Evolutionary conservation across 768 basidiomycete genomes (phyloP).

Genomic region (Pisolithus tinctorius): DNA sequence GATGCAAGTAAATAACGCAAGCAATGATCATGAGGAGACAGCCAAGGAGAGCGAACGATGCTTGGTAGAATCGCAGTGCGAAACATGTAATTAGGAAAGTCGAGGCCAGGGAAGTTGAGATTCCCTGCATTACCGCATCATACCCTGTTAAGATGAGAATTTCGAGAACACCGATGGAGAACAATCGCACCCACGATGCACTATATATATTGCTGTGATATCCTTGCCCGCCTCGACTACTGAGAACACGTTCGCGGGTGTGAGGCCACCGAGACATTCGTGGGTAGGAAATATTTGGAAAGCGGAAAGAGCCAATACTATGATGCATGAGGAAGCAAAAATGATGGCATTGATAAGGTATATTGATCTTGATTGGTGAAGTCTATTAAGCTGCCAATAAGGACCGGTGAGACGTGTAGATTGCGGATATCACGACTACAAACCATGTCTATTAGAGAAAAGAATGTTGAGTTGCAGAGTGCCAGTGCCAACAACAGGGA

Average conservation of each 20-base stretch:
- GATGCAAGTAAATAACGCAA: slow-evolving; percentile 7
- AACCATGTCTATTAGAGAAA: slow-evolving; percentile 20
- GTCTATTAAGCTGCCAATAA: slow-evolving; percentile 16
- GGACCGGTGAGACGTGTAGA: not conserved
- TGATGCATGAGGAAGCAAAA: slow-evolving; percentile 17
- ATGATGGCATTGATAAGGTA: slow-evolving; percentile 18
- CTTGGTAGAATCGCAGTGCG: slow-evolving; percentile 4
- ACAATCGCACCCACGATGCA: slow-evolving; percentile 16
- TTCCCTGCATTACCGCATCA: slow-evolving; percentile 22
- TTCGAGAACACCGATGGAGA: not conserved
- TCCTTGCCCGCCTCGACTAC: slow-evolving; percentile 14
- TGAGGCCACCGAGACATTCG: slow-evolving; percentile 3
- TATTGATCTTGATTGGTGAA: slow-evolving; percentile 10
- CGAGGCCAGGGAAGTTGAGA: slow-evolving; percentile 15
- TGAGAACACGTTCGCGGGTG: slow-evolving; percentile 5
- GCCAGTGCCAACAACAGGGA: slow-evolving; percentile 11
- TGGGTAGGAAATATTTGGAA: slow-evolving; percentile 6
- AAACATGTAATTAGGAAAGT: slow-evolving; percentile 14
- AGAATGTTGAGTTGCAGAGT: slow-evolving; percentile 16
- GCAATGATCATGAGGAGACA: slow-evolving; percentile 16
- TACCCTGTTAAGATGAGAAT: slow-evolving; percentile 18
- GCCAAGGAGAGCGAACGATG: slow-evolving; percentile 13
- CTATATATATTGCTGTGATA: slow-evolving; percentile 13
- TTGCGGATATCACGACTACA: slow-evolving; percentile 1
- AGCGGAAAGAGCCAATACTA: slow-evolving; percentile 11